A percentile compares a stretch with the other conserved stretches of the same genome.
Conservation (phyloP, 2,329 filamentous ascomycete genomes). For the Aspergillus sp. region DNA sequence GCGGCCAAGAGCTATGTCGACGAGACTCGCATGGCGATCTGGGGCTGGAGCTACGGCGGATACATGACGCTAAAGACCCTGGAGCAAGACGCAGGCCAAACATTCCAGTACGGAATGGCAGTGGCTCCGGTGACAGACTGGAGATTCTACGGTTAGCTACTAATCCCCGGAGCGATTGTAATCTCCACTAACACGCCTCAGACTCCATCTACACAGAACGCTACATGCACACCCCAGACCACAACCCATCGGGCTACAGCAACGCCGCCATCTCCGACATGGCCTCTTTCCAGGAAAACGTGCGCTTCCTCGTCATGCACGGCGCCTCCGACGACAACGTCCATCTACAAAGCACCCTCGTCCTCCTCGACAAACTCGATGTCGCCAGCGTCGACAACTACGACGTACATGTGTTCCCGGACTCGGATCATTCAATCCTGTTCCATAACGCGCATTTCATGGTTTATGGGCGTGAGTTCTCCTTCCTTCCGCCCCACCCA, state of each 20-base stretch:
- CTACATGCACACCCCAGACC: slow-evolving; percentile 91
- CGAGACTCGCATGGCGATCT: slow-evolving; percentile 72
- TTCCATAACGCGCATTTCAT: slow-evolving; percentile 89
- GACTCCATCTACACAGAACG: slow-evolving; percentile 42
- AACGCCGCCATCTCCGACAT: slow-evolving; percentile 66
- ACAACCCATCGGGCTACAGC: slow-evolving; percentile 69
- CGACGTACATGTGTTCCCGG: slow-evolving; percentile 91
- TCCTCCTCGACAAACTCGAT: slow-evolving; percentile 77
- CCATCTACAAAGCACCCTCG: slow-evolving; percentile 89
- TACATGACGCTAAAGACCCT: slow-evolving; percentile 93
- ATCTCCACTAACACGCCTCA: no score
- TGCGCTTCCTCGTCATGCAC: slow-evolving; percentile 91
- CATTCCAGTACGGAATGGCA: slow-evolving; percentile 94
- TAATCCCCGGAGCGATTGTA: no score
- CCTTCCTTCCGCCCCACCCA: neutral
- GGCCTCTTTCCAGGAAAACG: slow-evolving; percentile 61
- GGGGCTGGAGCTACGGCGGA: slow-evolving; percentile 97
- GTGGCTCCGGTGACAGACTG: slow-evolving; percentile 98
- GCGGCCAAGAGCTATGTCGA: slow-evolving; percentile 76
- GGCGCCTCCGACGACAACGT: slow-evolving; percentile 96
- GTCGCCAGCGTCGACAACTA: slow-evolving; percentile 78
- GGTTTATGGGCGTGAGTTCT: slow-evolving; percentile 75
- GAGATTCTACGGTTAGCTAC: slow-evolving; percentile 67
- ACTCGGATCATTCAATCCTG: slow-evolving; percentile 88
- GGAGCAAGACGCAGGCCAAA: slow-evolving; percentile 78